Base-by-base conservation (phyloP, 2,329 filamentous ascomycete species). In the Ambrosiella beaveri region DNA sequence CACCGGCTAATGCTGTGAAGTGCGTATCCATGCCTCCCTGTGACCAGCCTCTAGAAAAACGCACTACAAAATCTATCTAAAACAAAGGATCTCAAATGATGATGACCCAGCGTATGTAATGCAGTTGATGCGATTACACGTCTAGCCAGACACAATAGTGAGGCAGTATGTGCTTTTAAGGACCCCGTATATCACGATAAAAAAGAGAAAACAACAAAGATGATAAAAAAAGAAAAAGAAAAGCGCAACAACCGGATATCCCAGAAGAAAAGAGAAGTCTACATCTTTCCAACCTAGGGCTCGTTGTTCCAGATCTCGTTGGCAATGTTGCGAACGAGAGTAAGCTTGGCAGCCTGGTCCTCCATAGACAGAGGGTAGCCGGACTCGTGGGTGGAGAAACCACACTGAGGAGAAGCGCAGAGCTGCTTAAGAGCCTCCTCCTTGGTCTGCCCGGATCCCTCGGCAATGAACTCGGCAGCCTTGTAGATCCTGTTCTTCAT, bases 281-380 rank as follows among this genome's bases (percentile, higher is more conserved):
- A 47, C 36, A 52, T 38, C 35, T 40, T 8, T 19, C 19, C 52
- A 27, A 38, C 35, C 35, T 54, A 54, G 35, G 27, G 54, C 15
- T 57, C 54, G 12, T 51, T 51, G 47, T 45, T 54, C 84, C 84
- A 88, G 44, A 88, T 74, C 58, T 79, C 75, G 64, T 81, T 75
- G 4, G 84, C 83, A 63, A 88, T 75, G 55, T 79, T 74, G 60
- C 80, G 76, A 38, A 87, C 84, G 59, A 88, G 71, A 70, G 79
- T 75, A 64, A 88, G 68, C 73, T 87, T 88, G 64, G 75, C 78
- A 68, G 81, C 75, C 84, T 87, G 87, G 64, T 81, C 83, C 40
- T 84, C 76, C 64, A 77, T 76, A 1, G 77, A 79, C 64, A 87
- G 75, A 41, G 77, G 74, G 65, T 88, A 85, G 0, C 69, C 70